Percentiles rank a stretch among this genome's conserved stretches.
phyloP scores from a whole-genome alignment of 2,329 filamentous ascomycete species.

The Sarocladium brachiariae region DNA sequence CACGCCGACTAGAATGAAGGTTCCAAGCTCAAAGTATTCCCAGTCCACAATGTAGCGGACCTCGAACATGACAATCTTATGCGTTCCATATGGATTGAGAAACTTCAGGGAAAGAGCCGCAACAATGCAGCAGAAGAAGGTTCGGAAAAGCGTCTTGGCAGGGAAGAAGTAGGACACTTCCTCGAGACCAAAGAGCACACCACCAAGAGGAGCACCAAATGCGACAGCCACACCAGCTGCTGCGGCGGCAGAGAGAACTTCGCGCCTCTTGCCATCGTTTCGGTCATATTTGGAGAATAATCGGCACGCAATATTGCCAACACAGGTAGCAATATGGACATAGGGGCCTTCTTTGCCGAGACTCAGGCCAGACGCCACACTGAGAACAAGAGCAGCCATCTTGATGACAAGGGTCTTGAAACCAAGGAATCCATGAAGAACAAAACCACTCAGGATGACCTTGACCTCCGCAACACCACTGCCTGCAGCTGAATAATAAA shows the following conservation, averaged over 20 bases:
- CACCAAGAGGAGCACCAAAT: slow-evolving; percentile 81
- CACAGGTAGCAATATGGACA: slow-evolving; percentile 93
- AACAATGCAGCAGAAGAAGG: slow-evolving; percentile 96
- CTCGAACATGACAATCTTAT: slow-evolving; percentile 95
- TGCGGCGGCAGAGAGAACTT: slow-evolving; percentile 87
- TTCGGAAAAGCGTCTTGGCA: slow-evolving; percentile 92
- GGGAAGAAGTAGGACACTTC: slow-evolving; percentile 98
- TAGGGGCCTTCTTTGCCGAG: slow-evolving; percentile 93
- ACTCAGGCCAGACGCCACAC: slow-evolving; percentile 86
- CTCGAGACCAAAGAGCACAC: slow-evolving; percentile 87
- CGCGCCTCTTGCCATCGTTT: slow-evolving; percentile 90
- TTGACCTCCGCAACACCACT: slow-evolving; percentile 96
- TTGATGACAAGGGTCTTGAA: slow-evolving; percentile 83
- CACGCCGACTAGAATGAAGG: slow-evolving; percentile 80
- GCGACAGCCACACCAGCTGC: slow-evolving; percentile 90
- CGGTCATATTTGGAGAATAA: slow-evolving; percentile 90
- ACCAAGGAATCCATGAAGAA: slow-evolving; percentile 91
- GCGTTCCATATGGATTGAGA: slow-evolving; percentile 89
- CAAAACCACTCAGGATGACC: slow-evolving; percentile 96
- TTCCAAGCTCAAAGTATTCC: slow-evolving; percentile 84
- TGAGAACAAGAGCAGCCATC: slow-evolving; percentile 72
- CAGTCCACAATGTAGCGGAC: slow-evolving; percentile 87
- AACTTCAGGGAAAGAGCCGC: slow-evolving; percentile 91
- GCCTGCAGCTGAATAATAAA: slow-evolving; percentile 92
- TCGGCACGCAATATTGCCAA: slow-evolving; percentile 91